Evolutionary conservation across 441 rosid genomes (phyloP), one percentile per base, ranked within the genome.

Genomic region (Kokia cookei): DNA sequence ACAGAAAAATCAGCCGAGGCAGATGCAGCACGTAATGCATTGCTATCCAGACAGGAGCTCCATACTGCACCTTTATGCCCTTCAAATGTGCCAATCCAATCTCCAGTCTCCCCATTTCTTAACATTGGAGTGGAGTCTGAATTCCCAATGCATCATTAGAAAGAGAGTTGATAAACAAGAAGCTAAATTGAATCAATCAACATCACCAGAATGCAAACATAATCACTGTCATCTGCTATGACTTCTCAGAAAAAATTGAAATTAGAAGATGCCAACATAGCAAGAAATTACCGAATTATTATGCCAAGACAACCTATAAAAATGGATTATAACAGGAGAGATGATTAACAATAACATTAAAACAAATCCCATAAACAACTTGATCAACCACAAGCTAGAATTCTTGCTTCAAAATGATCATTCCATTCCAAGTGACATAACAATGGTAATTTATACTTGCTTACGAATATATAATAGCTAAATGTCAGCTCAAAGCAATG

Each of bases 61-160:
- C 99, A 94, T 68, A 94, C 98, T 3, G 97, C 99, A 77, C 99
- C 99, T 76, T 94, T 94, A 55, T 94, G 98, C 42, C 99, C 99
- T 84, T 89, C 97, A 88, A 94, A 94, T 15, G 99, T 94, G 40
- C 99, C 98, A 62, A 94, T 88, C 99, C 99, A 94, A 65, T 94
- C 99, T 55, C 99, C 99, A 71, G 96, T 94, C 89, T 93, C 99
- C 76, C 98, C 99, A 81, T 94, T 94, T 83, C 98, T 91, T 83
- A 94, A 77, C 99, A 94, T 91, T 5, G 98, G 98, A 63, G 79
- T 90, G 61, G 98, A 90, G 86, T 94, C 99, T 94, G 78, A 74
- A 73, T 13, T 72, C n/a, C 78, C 85, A 57, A 43, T 58, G 53
- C 53, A 57, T 42, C 10, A 42, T 74, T 29, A 74, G 43, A 65